Evolutionary conservation across 345 rosid genomes (phyloP), one percentile per base, ranked within the genome.

Genomic region (Populus ilicifolia): DNA sequence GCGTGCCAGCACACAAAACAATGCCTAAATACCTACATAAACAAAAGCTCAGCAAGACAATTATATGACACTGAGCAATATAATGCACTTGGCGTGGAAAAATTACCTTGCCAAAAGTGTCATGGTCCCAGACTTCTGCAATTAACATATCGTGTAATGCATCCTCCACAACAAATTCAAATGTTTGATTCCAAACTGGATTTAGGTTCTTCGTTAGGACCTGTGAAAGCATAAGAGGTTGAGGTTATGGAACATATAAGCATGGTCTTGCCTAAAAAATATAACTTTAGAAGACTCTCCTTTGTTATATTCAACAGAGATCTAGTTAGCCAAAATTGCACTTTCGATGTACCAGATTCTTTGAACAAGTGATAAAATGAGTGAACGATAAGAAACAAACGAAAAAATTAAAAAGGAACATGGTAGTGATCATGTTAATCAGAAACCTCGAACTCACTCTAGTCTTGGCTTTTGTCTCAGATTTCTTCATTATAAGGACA

Each of bases 141-240:
- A 90, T 85, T 66, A 96, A 67, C 84, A 96, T 89, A 75, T 96
- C 99, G 71, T 91, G 99, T 59, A 90, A 80, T 43, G 89, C 99
- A 86, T 92, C 93, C 89, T 93, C 99, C 76, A 93, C 99, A 35
- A 96, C 96, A 62, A 93, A 89, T 78, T 93, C 98, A 79, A 96
- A 93, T 4, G 99, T 91, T 69, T 92, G 98, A 78, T 96, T 92
- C 99, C 99, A 96, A 46, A 92, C 92, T 10, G 99, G 98, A 87
- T 96, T 90, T 77, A 96, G 84, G 75, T 85, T 89, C 50, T 92
- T 88, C 38, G 87, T 89, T 71, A 92, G 88, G 66, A 92, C 99
- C 94, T 92, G 87, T 33, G 68, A 36, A 52, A 77, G 71, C 30
- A 44, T n/a, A 76, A 73, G 44, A 12, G 52, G 52, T 14, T 46